These are phyloP conservation scores for Colletotrichum zoysiae DNA, from an alignment of 2,329 filamentous ascomycete genomes.

Conservation along the genomic window DNA sequence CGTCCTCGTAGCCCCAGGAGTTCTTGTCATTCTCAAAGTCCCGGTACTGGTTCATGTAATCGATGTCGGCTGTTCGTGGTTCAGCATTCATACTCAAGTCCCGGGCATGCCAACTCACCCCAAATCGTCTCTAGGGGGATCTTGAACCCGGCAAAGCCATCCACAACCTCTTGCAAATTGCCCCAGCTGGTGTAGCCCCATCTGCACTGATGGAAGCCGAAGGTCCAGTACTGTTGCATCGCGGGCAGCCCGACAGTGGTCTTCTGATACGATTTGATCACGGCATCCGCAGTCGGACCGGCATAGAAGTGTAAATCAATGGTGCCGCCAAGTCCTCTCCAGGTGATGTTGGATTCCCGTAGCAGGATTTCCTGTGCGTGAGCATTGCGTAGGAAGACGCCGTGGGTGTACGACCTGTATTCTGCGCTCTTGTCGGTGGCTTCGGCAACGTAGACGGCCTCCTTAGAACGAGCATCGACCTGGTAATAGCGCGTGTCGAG, in stretches of 20 bases:
- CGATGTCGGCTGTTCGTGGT: conserved; percentile 70
- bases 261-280: conserved; percentile 78
- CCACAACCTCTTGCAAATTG: conserved; percentile 73
- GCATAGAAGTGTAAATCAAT: conserved; percentile 86
- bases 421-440: conserved; percentile 58
- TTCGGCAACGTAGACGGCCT: conserved; percentile 66
- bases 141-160: conserved; percentile 71
- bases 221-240: conserved; percentile 84
- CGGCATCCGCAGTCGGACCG: conserved; percentile 75
- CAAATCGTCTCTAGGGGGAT: conserved; percentile 83
- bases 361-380: conserved; percentile 82
- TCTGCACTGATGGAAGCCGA: conserved; percentile 86
- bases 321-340: conserved; percentile 80
- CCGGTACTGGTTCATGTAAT: conserved; percentile 74
- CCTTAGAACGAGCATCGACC: conserved; percentile 59
- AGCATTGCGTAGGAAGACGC: conserved; percentile 81
- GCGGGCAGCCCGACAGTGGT: conserved; percentile 77
- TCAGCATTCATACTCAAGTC: background rate
- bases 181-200: conserved; percentile 86
- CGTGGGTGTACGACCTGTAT: conserved; percentile 79
- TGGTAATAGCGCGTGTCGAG: conserved; percentile 83
- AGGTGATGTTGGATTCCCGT: conserved; percentile 73
- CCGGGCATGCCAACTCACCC: conserved; percentile 49
- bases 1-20: conserved; percentile 68
- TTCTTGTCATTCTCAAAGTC: conserved; percentile 73